phyloP scores from a whole-genome alignment of 2,329 filamentous ascomycete genomes.

The Emmonsiellopsis sp. region DNA sequence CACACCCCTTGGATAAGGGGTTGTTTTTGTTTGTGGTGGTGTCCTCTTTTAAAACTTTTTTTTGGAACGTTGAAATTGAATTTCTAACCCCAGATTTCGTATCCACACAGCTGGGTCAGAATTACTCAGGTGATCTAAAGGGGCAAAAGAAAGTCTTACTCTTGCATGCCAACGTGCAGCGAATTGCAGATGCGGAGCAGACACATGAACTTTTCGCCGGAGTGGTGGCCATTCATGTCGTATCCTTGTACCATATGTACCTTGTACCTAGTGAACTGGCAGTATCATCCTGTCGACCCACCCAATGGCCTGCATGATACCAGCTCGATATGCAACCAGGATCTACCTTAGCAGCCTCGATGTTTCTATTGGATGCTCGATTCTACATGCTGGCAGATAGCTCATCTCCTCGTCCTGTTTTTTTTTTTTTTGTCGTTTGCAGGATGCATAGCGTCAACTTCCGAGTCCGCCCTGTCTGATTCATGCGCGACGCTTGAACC shows the following conservation, averaged over 20 bases:
- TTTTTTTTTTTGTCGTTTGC: background rate
- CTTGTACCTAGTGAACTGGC: background rate
- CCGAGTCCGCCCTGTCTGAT: background rate
- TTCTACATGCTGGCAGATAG: background rate
- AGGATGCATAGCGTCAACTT: background rate
- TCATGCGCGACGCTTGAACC: slow-evolving; percentile 6
- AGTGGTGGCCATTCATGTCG: slow-evolving; percentile 3
- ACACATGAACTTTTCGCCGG: background rate
- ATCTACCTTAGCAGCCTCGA: background rate
- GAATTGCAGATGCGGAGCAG: slow-evolving; percentile 8
- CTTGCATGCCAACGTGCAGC: slow-evolving; percentile 8
- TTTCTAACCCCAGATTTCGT: slow-evolving; percentile 27
- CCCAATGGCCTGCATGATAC: background rate
- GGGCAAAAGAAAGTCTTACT: slow-evolving; percentile 4
- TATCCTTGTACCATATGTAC: background rate
- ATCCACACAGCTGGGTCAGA: slow-evolving; percentile 28
- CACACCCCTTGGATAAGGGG: background rate
- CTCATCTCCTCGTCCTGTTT: background rate
- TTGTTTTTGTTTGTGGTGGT: background rate
- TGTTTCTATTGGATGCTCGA: background rate
- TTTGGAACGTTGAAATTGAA: slow-evolving; percentile 31
- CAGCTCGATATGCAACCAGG: background rate
- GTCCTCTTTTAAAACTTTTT: slow-evolving; percentile 2
- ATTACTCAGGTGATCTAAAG: slow-evolving; percentile 30
- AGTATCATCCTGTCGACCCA: slow-evolving; percentile 1